phyloP scores from a whole-genome alignment of 148 eudicot species.

The Vaccinium myrtillus region DNA sequence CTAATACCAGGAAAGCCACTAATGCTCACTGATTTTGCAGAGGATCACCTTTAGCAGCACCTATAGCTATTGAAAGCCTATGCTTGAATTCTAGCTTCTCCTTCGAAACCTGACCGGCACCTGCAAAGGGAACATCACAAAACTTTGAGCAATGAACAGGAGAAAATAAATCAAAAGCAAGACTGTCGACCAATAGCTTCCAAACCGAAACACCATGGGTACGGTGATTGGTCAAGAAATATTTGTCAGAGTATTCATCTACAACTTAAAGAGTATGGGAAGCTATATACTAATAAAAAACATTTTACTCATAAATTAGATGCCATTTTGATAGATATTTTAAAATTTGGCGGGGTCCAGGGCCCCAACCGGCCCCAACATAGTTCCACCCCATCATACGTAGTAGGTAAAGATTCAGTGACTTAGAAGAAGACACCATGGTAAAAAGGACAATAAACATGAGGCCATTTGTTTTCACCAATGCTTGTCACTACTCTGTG shows the following conservation, averaged over 20 bases:
- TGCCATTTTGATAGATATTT: too few relatives aligned
- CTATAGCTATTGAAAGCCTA: constrained; percentile 92
- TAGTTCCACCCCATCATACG: too few relatives aligned
- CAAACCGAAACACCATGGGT: neutral
- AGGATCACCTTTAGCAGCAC: constrained; percentile 99
- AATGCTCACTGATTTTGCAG: constrained; percentile 99
- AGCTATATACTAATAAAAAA: too few relatives aligned
- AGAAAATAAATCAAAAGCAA: neutral
- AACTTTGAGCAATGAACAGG: constrained; percentile 2
- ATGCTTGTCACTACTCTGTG: neutral
- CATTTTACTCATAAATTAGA: too few relatives aligned
- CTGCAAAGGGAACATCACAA: constrained; percentile 38
- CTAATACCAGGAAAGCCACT: constrained; percentile 85
- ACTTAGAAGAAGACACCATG: neutral
- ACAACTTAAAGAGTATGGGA: neutral
- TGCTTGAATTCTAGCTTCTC: constrained; percentile 99
- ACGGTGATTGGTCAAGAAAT: neutral
- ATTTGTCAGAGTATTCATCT: neutral
- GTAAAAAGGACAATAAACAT: constrained; percentile 4
- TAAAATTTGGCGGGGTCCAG: too few relatives aligned
- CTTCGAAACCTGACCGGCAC: constrained; percentile 61
- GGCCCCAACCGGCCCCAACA: too few relatives aligned
- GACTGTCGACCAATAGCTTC: neutral
- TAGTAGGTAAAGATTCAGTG: neutral
- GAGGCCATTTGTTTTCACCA: neutral